phyloP scores from a whole-genome alignment of 129 eudicot genomes.

The Pulicaria dysenterica region DNA sequence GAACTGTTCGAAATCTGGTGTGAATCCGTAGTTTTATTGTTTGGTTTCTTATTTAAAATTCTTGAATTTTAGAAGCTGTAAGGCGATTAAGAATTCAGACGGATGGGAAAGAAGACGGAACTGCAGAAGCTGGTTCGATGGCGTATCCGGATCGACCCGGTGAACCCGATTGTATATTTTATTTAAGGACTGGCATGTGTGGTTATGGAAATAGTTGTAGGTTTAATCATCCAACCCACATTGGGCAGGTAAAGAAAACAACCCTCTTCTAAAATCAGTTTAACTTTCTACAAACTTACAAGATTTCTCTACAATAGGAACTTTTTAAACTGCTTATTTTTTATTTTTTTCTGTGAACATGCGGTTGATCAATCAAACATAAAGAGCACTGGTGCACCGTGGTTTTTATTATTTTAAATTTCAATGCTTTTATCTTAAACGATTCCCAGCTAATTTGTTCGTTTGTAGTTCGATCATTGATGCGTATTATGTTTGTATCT shows the following conservation, averaged over 20 bases:
- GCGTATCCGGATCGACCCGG: constrained; percentile 84
- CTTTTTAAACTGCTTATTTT: neutral
- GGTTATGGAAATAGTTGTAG: constrained; percentile 83
- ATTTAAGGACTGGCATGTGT: constrained; percentile 73
- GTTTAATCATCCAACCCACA: constrained; percentile 76
- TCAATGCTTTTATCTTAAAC: neutral
- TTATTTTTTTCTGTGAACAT: neutral
- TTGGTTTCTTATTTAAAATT: neutral
- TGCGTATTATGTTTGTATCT: neutral
- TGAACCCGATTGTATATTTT: constrained; percentile 81
- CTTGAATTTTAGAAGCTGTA: constrained; percentile 46
- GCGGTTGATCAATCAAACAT: neutral
- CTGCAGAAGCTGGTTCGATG: constrained; percentile 30
- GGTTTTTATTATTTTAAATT: neutral
- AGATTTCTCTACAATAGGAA: neutral
- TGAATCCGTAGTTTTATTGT: neutral
- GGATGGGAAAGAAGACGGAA: constrained; percentile 43
- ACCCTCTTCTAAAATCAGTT: neutral
- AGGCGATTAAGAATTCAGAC: constrained; percentile 49
- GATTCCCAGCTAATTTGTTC: neutral
- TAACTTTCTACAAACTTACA: constrained; percentile 2
- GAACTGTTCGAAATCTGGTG: neutral
- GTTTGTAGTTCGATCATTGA: neutral
- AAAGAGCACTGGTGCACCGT: constrained; percentile 1
- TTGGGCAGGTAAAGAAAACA: constrained; percentile 54